Percentiles rank a stretch among this genome's conserved stretches.
Conservation (phyloP, 2,329 filamentous ascomycete species). For the Pseudogymnoascus sp. region DNA sequence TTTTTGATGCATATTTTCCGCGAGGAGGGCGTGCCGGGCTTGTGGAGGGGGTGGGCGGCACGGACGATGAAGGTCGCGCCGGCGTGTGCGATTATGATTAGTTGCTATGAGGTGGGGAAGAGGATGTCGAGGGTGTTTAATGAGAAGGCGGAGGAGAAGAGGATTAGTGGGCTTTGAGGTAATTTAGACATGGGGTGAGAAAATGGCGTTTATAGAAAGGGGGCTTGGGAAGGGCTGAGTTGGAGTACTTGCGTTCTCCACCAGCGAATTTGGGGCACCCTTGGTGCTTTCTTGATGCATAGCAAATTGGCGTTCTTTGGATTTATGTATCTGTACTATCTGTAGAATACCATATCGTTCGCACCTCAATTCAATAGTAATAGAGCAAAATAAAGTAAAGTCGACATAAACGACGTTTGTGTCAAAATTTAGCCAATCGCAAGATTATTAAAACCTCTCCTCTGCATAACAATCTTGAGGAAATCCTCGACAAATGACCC, state of each 20-base stretch:
- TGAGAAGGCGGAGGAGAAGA: slow-evolving; percentile 33
- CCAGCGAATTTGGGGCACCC: neutral
- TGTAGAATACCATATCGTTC: slow-evolving; percentile 8
- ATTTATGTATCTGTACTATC: neutral
- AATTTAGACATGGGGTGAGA: neutral
- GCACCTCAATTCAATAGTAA: slow-evolving; percentile 1
- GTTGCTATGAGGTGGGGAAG: slow-evolving; percentile 94
- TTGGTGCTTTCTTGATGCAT: neutral
- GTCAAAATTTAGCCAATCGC: neutral
- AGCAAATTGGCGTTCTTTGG: neutral
- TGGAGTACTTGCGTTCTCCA: no score
- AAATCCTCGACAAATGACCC: slow-evolving; percentile 19
- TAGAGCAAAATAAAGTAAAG: neutral
- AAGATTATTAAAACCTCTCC: neutral
- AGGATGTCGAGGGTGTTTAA: slow-evolving; percentile 74
- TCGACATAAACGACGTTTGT: neutral
- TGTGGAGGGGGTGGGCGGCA: slow-evolving; percentile 89
- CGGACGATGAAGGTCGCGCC: slow-evolving; percentile 90
- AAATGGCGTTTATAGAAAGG: slow-evolving; percentile 1
- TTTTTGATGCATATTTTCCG: slow-evolving; percentile 88
- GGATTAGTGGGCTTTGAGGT: neutral
- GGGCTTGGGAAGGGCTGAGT: neutral
- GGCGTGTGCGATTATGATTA: slow-evolving; percentile 98
- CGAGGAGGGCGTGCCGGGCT: slow-evolving; percentile 68
- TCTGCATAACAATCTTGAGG: slow-evolving; percentile 16